These are phyloP conservation scores for Eucalyptus cloeziana DNA, from an alignment of 345 rosid genomes.

Conservation along the genomic window DNA sequence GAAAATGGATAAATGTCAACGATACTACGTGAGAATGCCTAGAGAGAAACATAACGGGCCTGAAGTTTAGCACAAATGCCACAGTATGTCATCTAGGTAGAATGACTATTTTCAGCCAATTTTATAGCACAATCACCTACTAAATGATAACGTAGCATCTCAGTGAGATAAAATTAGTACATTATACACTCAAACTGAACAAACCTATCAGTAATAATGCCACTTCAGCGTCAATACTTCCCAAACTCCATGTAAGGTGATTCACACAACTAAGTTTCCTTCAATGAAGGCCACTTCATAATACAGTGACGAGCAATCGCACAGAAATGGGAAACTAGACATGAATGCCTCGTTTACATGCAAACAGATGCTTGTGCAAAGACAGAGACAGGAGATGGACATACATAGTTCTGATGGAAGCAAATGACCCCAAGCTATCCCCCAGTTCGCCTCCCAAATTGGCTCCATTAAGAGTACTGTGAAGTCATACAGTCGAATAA, in stretches of 20 bases:
- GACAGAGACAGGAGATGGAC: neutral
- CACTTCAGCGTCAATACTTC: neutral
- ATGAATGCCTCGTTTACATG: neutral
- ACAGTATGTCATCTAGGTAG: neutral
- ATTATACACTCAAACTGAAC: neutral
- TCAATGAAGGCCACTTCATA: neutral
- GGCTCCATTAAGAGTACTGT: conserved; percentile 74
- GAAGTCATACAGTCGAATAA: neutral
- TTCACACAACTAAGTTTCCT: neutral
- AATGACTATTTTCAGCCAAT: neutral
- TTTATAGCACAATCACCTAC: neutral
- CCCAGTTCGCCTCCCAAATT: conserved; percentile 94
- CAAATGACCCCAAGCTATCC: conserved; percentile 41
- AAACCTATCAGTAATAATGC: neutral
- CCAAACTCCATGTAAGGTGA: neutral
- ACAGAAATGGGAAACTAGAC: neutral
- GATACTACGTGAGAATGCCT: neutral
- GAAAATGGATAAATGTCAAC: neutral
- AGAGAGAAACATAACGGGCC: neutral
- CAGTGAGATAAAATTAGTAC: neutral
- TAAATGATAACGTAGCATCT: neutral
- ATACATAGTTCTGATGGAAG: conserved; percentile 78
- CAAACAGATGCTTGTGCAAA: neutral
- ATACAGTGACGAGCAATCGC: neutral
- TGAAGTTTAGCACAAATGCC: neutral